Evolutionary conservation across 768 basidiomycete genomes (phyloP).

Genomic region (Boletus subcaerulescens): DNA sequence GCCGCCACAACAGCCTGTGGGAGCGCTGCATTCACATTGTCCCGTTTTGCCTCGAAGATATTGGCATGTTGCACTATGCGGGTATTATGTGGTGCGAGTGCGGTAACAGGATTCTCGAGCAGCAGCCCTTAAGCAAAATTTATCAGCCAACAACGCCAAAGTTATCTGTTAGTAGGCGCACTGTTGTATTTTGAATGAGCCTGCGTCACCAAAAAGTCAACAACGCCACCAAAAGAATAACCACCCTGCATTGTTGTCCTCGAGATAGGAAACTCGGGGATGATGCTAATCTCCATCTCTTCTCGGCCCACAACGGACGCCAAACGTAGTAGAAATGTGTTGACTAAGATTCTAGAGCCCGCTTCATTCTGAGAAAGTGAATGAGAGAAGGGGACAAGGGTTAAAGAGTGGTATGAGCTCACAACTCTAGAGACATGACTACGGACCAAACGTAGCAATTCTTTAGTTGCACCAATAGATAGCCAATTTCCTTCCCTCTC

Average conservation of each 20-base stretch:
- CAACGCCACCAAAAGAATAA: background rate
- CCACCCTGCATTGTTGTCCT: background rate
- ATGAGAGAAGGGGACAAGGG: background rate
- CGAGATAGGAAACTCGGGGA: background rate
- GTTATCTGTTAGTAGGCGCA: background rate
- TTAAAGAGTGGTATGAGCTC: background rate
- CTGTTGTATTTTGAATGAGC: background rate
- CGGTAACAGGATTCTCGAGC: no score
- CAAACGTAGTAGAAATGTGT: background rate
- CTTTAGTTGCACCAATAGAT: background rate
- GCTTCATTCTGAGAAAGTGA: background rate
- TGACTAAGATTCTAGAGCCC: background rate
- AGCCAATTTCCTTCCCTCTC: background rate
- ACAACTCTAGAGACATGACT: background rate
- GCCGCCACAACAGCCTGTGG: no score
- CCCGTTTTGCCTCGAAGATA: no score
- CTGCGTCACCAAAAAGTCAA: background rate
- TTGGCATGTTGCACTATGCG: no score
- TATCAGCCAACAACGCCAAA: background rate
- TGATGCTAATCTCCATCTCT: background rate
- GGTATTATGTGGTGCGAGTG: no score
- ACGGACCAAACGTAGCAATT: background rate
- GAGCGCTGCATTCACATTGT: no score
- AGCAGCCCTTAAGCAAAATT: no score
- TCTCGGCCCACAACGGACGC: background rate